These are phyloP conservation scores for Globisporangium polare DNA, from an alignment of 352 stramenopile genomes.

Conservation along the genomic window DNA sequence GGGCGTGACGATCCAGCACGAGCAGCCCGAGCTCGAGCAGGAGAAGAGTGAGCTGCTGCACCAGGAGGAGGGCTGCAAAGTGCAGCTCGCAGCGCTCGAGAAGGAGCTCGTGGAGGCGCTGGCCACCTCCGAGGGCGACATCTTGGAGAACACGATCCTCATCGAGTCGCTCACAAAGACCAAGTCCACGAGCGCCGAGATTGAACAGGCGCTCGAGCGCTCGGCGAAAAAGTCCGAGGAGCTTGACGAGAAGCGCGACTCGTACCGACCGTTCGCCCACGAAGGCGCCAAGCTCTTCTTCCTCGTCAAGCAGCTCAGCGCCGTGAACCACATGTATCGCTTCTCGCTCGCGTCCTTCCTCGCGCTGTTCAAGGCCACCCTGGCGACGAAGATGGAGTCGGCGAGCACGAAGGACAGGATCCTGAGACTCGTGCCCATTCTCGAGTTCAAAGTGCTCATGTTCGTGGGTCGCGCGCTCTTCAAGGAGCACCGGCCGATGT, in stretches of 20 bases:
- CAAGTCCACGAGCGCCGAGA: constrained; percentile 91
- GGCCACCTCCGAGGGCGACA: constrained; percentile 92
- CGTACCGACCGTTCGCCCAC: constrained; percentile 87
- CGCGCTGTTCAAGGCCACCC: constrained; percentile 77
- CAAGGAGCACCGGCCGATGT: constrained; percentile 93
- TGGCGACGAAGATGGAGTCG: constrained; percentile 81
- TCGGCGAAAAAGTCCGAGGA: constrained; percentile 88
- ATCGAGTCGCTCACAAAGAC: constrained; percentile 94
- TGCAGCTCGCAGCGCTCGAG: constrained; percentile 91
- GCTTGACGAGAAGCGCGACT: constrained; percentile 90
- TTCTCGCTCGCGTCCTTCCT: constrained; percentile 92
- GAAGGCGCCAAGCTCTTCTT: constrained; percentile 93
- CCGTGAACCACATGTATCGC: constrained; percentile 95
- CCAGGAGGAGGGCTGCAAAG: constrained; percentile 94
- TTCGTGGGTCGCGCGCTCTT: constrained; percentile 91
- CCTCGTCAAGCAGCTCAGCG: constrained; percentile 87
- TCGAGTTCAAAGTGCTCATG: constrained; percentile 90
- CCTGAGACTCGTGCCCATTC: constrained; percentile 71
- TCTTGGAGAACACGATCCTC: constrained; percentile 93
- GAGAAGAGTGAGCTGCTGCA: constrained; percentile 90
- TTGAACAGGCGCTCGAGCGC: constrained; percentile 85
- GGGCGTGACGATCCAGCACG: constrained; percentile 91
- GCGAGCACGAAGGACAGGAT: constrained; percentile 79
- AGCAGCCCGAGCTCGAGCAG: constrained; percentile 92
- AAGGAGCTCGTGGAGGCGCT: constrained; percentile 92